Base-by-base conservation (phyloP, 163 green algal species). In the Scenedesmus sp. region DNA sequence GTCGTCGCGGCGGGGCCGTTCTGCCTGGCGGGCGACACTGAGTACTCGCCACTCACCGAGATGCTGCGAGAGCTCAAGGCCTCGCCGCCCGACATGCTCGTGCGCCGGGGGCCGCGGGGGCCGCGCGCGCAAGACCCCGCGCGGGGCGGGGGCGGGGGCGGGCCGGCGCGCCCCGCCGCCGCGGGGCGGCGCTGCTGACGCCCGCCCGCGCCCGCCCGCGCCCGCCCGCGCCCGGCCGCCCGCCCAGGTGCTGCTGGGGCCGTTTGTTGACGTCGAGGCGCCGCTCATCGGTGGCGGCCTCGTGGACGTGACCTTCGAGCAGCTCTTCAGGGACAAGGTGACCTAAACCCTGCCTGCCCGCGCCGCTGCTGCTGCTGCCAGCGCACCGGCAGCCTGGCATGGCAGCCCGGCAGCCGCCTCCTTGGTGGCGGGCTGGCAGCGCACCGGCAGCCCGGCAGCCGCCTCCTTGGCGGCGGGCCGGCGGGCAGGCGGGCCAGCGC, bases 251-350 rank as follows among this genome's bases (percentile, higher is more conserved):
- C 86, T 97, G 50, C 22, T 92, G 63, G 93, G 93, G 0, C 93
- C 93, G 0, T 97, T 97, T 87, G 88, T 97, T 57, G 92, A 97
- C 83, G 85, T 73, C 7, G 86, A 95, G 60, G 89, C 96, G 69
- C 84, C 89, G 4, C 11, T 70, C 0, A 63, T 97, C 4, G 48
- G 63, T 22, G 53, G 51, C 0, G 93, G 75, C 64, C 47, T 73
- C 20, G 42, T 95, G 24, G 72, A 92, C 5, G 64, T 89, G 20
- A 87, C 76, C 7, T 94, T 92, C 71, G 85, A 96, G 24, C 69
- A 90, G 4, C 6, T 96, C 28, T 94, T 95, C 48, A 84, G 29
- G 54, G 78, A 22, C 65, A 91, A n/a, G 85, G 89, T 95, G 29
- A 7, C 70, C n/a, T n/a, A n/a, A n/a, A 70, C 34, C 48, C 9